A percentile compares a stretch with the other conserved stretches of the same genome.
Evolutionary conservation across 306 rosid genomes (phyloP).

Genomic region (Carpinus fangiana): DNA sequence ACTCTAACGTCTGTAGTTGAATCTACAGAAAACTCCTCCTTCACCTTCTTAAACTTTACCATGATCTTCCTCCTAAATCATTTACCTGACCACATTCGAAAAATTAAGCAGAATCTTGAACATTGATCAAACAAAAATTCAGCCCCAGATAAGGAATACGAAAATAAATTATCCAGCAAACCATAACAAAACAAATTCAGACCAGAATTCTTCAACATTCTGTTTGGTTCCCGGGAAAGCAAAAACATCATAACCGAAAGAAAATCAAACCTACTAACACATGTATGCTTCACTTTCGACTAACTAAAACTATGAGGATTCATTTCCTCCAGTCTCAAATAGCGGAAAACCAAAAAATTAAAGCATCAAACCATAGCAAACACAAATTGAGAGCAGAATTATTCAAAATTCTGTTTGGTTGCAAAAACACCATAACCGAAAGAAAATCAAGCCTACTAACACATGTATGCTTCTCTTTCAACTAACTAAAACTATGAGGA

Average conservation of each 20-base stretch:
- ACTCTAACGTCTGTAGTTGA: conserved; percentile 27
- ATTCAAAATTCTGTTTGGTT: too few species aligned
- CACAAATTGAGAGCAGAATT: too few species aligned
- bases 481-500: background rate
- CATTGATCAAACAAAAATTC: conserved; percentile 3
- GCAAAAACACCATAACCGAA: background rate
- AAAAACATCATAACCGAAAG: background rate
- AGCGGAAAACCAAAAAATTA: background rate
- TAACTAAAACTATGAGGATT: background rate
- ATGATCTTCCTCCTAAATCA: conserved; percentile 17
- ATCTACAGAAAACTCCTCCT: conserved; percentile 25
- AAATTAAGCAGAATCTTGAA: background rate
- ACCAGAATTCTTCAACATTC: background rate
- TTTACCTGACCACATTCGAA: background rate
- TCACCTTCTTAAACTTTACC: conserved; percentile 33
- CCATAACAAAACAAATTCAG: background rate
- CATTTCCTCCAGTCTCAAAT: background rate
- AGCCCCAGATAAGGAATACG: background rate
- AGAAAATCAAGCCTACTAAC: background rate
- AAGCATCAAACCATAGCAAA: background rate
- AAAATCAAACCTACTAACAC: background rate
- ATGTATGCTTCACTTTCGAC: background rate
- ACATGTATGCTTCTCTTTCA: background rate
- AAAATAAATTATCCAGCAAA: background rate
- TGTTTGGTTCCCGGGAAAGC: background rate